Conservation (phyloP, 371 early-diverging fungal species). For the Mucor velutinosus region DNA sequence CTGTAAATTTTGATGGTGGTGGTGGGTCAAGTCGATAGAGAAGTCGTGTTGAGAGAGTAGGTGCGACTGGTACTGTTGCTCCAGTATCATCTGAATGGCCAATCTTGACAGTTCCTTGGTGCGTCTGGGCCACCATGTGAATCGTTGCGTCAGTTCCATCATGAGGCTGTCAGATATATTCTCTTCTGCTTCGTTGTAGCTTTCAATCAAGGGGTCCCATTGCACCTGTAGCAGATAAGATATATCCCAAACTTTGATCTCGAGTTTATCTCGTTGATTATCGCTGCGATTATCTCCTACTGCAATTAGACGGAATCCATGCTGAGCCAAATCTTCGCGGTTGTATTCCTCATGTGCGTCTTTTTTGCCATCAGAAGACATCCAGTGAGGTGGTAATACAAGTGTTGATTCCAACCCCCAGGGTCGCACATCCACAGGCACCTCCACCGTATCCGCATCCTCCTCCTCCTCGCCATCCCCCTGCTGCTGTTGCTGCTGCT, state of each 20-base stretch:
- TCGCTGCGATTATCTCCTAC: slow-evolving; percentile 96
- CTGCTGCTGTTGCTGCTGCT: background rate
- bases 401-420: slow-evolving; percentile 51
- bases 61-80: background rate
- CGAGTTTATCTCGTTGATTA: slow-evolving; percentile 67
- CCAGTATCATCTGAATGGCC: slow-evolving; percentile 34
- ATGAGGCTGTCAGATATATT: background rate
- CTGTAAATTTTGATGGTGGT: background rate
- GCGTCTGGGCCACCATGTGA: slow-evolving; percentile 43
- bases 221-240: slow-evolving; percentile 30
- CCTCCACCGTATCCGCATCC: slow-evolving; percentile 20
- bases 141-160: slow-evolving; percentile 11
- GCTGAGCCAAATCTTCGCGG: slow-evolving; percentile 4
- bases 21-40: background rate
- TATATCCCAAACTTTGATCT: slow-evolving; percentile 53
- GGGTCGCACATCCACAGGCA: slow-evolving; percentile 26
- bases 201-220: slow-evolving; percentile 29
- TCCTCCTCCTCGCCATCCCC: slow-evolving; percentile 12
- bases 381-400: slow-evolving; percentile 42
- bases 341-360: background rate
- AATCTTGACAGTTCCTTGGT: slow-evolving; percentile 22
- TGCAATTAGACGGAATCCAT: slow-evolving; percentile 48
- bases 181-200: background rate
- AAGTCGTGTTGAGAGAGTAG: slow-evolving; percentile 6
- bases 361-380: background rate